These are phyloP conservation scores for Tricharina praecox DNA, from an alignment of 495 filamentous ascomycete species.

Conservation along the genomic window DNA sequence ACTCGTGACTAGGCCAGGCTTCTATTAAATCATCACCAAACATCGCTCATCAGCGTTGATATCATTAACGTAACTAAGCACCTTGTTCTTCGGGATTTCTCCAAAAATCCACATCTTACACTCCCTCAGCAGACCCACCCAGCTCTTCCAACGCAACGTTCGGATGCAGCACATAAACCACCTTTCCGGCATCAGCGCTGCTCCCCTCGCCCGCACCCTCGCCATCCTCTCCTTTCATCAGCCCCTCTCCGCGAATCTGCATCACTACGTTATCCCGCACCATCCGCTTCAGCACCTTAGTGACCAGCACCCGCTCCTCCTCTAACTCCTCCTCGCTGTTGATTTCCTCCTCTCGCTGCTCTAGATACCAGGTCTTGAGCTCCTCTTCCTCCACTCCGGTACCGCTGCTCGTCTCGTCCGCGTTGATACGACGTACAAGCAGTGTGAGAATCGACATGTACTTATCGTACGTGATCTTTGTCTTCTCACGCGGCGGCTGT, in stretches of 20 bases:
- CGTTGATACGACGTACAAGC: constrained; percentile 64
- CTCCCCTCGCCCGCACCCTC: constrained; percentile 35
- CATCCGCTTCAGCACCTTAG: constrained; percentile 87
- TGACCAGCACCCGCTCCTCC: constrained; percentile 55
- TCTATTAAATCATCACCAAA: no score
- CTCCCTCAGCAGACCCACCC: not conserved
- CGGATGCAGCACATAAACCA: constrained; percentile 83
- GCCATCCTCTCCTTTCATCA: constrained; percentile 41
- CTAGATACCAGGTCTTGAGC: constrained; percentile 79
- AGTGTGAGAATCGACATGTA: constrained; percentile 80
- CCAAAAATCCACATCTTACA: not conserved
- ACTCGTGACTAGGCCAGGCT: no score
- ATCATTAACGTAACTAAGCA: no score
- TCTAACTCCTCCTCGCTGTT: constrained; percentile 62
- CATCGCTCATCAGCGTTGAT: no score
- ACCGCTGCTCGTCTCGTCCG: constrained; percentile 51
- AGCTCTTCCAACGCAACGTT: constrained; percentile 50
- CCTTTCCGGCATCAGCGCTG: constrained; percentile 31
- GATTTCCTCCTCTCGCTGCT: constrained; percentile 77
- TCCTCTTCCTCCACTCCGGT: constrained; percentile 81
- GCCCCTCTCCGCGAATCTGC: constrained; percentile 70
- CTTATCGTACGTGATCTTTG: constrained; percentile 88
- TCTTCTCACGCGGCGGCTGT: constrained; percentile 43
- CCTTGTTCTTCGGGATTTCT: no score
- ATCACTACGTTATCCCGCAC: constrained; percentile 93